These are phyloP conservation scores for Podaxis sp. DNA, from an alignment of 768 basidiomycete species.

Conservation along the genomic window DNA sequence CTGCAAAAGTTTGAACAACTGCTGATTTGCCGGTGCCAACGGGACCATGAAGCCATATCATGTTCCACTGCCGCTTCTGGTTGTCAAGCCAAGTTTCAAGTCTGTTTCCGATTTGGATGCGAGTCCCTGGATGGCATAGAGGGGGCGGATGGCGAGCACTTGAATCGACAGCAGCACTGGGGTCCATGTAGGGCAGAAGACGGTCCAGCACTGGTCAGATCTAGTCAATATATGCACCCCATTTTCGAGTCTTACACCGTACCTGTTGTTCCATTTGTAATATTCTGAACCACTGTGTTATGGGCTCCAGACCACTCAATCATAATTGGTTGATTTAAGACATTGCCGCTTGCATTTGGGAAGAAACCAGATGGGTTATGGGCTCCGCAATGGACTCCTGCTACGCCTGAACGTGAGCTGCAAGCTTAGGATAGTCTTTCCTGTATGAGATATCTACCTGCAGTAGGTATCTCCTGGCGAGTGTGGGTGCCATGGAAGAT, in stretches of 20 bases:
- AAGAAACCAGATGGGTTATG: too few species aligned
- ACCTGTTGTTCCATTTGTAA: neutral
- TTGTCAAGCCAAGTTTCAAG: neutral
- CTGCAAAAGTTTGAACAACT: neutral
- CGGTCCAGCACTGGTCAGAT: neutral
- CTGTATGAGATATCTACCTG: too few species aligned
- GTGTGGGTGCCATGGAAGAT: too few species aligned
- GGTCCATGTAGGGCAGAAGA: neutral
- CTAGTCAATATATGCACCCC: neutral
- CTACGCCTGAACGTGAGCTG: too few species aligned
- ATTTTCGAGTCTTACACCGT: too few species aligned
- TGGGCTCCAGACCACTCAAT: neutral
- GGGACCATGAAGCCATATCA: conserved; percentile 9
- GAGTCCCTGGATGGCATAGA: neutral
- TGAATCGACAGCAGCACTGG: neutral
- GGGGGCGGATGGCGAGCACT: neutral
- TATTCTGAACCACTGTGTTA: neutral
- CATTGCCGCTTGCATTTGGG: too few species aligned
- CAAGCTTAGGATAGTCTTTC: too few species aligned
- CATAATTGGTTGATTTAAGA: neutral
- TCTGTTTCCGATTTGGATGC: neutral
- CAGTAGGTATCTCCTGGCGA: too few species aligned
- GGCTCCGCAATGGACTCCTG: too few species aligned
- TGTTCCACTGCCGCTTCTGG: neutral
- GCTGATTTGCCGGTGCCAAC: conserved; percentile 11